Evolutionary conservation across 2,329 filamentous ascomycete genomes (phyloP).

Genomic region (Verticillium isaacii): DNA sequence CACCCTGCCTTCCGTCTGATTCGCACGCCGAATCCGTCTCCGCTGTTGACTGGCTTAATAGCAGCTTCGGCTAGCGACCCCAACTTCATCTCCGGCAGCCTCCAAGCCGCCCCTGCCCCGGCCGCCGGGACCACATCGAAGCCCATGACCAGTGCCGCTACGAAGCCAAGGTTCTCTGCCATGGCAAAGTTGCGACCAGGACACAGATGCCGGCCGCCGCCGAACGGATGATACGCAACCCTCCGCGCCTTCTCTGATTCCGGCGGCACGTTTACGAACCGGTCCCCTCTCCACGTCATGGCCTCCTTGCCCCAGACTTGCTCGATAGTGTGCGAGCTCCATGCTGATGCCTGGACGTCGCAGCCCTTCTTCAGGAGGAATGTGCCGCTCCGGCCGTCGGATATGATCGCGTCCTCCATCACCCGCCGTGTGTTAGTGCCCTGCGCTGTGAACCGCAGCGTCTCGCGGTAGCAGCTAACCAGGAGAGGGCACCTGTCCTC

Average conservation of each 20-base stretch:
- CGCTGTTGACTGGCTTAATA: conserved; percentile 3
- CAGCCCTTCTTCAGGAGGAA: conserved; percentile 20
- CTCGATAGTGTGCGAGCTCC: conserved; percentile 15
- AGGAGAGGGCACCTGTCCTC: conserved; percentile 34
- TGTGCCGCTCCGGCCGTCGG: conserved; percentile 14
- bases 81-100: background rate
- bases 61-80: background rate
- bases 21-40: conserved; percentile 6
- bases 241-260: conserved; percentile 17
- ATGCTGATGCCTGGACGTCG: conserved; percentile 20
- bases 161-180: conserved; percentile 21
- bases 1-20: conserved; percentile 7
- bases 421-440: conserved; percentile 32
- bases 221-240: conserved; percentile 22
- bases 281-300: conserved; percentile 5
- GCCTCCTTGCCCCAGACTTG: conserved; percentile 18
- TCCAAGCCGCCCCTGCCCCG: background rate
- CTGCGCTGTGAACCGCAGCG: conserved; percentile 32
- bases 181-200: conserved; percentile 25
- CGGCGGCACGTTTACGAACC: conserved; percentile 14
- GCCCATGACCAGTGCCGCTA: conserved; percentile 15
- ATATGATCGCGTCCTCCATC: conserved; percentile 28
- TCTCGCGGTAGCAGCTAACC: conserved; percentile 37
- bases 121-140: conserved; percentile 15
- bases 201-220: conserved; percentile 25